Evolutionary conservation across 805 yeast species (phyloP), one percentile per base, ranked within the genome.

Genomic region (Candida tallmaniae): DNA sequence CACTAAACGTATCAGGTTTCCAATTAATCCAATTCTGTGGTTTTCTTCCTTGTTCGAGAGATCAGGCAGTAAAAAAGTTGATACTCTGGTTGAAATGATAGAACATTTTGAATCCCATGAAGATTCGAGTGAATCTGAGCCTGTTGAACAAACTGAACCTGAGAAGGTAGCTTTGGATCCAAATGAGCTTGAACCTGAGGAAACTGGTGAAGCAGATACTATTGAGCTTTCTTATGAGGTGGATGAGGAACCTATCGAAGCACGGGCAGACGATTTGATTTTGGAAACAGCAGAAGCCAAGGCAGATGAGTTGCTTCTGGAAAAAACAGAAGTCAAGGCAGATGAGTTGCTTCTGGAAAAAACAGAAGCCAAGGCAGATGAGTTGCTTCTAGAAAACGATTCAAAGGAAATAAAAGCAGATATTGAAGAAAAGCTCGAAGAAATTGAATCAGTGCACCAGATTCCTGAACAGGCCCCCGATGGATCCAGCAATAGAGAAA

Each of bases 21-120:
- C 24, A 23, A 24, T 32, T 5, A 32, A 32, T 19, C 30, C 35
- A 19, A 11, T 32, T 5, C 20, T 7, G 19, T 32, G 35, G 35
- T 9, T 32, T n/a, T 32, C 35, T 4, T n/a, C n/a, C n/a, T n/a
- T n/a, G n/a, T n/a, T n/a, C n/a, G n/a, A n/a, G n/a, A n/a, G n/a
- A n/a, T n/a, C n/a, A n/a, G n/a, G n/a, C n/a, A n/a, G n/a, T n/a
- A n/a, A n/a, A n/a, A n/a, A n/a, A n/a, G n/a, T n/a, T n/a, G n/a
- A n/a, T n/a, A n/a, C n/a, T n/a, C n/a, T n/a, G n/a, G n/a, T n/a
- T n/a, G n/a, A n/a, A n/a, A n/a, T n/a, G n/a, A n/a, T n/a, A n/a
- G n/a, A n/a, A n/a, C n/a, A n/a, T n/a, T n/a, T n/a, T n/a, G n/a
- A n/a, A n/a, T n/a, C n/a, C n/a, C n/a, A n/a, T n/a, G n/a, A n/a